Conservation (phyloP, 1,284 basidiomycete genomes). For the Chalciporus sp. region DNA sequence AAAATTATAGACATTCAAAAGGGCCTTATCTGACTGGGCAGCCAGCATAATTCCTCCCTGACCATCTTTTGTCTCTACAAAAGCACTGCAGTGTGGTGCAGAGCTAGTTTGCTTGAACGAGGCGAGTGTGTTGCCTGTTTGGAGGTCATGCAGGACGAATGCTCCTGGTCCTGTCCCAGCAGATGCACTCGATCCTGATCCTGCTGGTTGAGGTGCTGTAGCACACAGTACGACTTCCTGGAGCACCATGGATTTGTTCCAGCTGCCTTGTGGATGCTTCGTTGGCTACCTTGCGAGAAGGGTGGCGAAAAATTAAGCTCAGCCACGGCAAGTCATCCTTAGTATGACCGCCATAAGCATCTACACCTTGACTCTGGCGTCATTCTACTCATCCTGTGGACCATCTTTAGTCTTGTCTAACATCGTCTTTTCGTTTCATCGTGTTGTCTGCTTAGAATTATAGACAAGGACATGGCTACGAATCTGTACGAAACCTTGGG, state of each 20-base stretch:
- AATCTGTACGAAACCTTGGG: constrained; percentile 59
- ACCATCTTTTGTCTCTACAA: constrained; percentile 63
- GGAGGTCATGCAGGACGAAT: constrained; percentile 71
- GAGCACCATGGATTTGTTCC: constrained; percentile 50
- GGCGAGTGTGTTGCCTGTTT: constrained; percentile 65
- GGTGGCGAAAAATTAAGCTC: constrained; percentile 9
- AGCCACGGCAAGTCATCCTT: constrained; percentile 16
- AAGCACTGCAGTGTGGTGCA: constrained; percentile 55
- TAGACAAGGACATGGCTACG: constrained; percentile 45
- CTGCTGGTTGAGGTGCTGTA: constrained; percentile 51
- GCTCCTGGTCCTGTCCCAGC: constrained; percentile 52
- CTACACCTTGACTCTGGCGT: constrained; percentile 3
- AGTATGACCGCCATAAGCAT: neutral
- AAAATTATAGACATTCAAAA: constrained; percentile 80
- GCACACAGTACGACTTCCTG: constrained; percentile 71
- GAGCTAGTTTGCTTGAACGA: constrained; percentile 79
- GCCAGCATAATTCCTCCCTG: constrained; percentile 78
- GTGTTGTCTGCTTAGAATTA: neutral
- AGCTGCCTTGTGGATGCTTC: neutral
- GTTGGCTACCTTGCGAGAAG: constrained; percentile 7
- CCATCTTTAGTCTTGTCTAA: neutral
- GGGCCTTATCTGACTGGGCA: constrained; percentile 77
- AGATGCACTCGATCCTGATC: constrained; percentile 23
- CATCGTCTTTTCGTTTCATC: neutral
- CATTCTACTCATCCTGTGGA: neutral